Evolutionary conservation across 805 yeast species (phyloP).

Genomic region (Yueomyces sinensis): DNA sequence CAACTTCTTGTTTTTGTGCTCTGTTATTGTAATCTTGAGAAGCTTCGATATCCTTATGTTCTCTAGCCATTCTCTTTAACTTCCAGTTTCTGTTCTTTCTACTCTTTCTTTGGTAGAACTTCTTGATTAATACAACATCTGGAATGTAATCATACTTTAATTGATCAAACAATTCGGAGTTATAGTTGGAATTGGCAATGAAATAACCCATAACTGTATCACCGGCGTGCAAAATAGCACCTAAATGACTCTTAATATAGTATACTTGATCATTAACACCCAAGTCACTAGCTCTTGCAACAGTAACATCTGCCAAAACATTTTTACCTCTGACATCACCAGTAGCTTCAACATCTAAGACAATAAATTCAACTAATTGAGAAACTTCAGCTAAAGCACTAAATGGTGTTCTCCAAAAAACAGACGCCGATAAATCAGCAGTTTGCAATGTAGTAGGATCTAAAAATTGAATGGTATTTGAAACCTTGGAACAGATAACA

Average conservation of each 20-base stretch:
- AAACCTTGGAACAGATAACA: constrained; percentile 72
- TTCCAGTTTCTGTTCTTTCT: constrained; percentile 76
- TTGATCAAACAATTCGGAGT: constrained; percentile 75
- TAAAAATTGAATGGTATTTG: constrained; percentile 73
- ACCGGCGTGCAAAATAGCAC: constrained; percentile 92
- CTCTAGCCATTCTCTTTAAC: constrained; percentile 94
- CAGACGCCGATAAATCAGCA: constrained; percentile 56
- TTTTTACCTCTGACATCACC: constrained; percentile 65
- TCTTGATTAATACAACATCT: constrained; percentile 83
- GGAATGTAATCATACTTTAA: constrained; percentile 50
- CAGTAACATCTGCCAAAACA: constrained; percentile 80
- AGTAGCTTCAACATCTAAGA: constrained; percentile 87
- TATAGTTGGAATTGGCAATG: constrained; percentile 73
- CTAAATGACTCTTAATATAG: constrained; percentile 82
- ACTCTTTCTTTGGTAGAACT: constrained; percentile 68
- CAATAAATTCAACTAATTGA: constrained; percentile 74
- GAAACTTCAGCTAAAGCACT: constrained; percentile 60
- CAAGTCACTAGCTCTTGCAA: constrained; percentile 80
- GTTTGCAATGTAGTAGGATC: constrained; percentile 74
- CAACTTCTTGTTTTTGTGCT: constrained; percentile 77
- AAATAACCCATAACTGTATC: constrained; percentile 90
- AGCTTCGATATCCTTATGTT: constrained; percentile 80
- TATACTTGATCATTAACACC: constrained; percentile 75
- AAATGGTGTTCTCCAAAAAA: constrained; percentile 79
- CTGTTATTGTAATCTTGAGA: constrained; percentile 45